Base-by-base conservation (phyloP, 305 asterid species). In the Fraxinus latifolia region DNA sequence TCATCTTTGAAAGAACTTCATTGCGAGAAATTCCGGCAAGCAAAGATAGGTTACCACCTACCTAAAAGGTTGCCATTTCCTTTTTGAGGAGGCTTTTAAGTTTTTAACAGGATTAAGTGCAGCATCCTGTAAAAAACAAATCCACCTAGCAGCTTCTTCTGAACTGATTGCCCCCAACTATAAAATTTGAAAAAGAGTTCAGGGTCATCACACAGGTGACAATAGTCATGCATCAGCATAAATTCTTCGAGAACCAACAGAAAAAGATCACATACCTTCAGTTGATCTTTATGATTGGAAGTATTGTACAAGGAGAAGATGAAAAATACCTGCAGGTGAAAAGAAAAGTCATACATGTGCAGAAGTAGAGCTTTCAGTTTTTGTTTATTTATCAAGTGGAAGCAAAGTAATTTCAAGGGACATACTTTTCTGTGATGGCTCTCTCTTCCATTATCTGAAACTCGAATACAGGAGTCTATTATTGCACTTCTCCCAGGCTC, bases 131-230 rank as follows among this genome's bases (percentile, higher is more conserved):
- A 95, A 86, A 84, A 94, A 91, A 60, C 58, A 89, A 55, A 92
- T 94, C 99, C 99, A 95, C 77, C 78, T 80, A 27, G 95, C 96
- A 25, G 98, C 98, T 83, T 94, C 97, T 90, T 95, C 99, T 4
- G 99, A 93, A 89, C 97, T 94, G 47, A 84, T 89, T 25, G 97
- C 92, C 78, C 97, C 99, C 5, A 95, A 87, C 99, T 95, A 79
- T 65, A 74, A 86, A 84, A 82, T 77, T 71, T 65, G 60, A 88
- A 81, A 14, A 67, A 31, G 3, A 55, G 68, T 70, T 25, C 74
- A 72, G 34, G 73, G 32, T 65, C 78, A 76, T 79, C 72, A 37
- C 15, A 17, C 29, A 60, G 14, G 31, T 60, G 70, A 19, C 12
- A 44, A 77, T 33, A 27, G 62, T 50, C 8, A 50, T n/a, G 62